Evolutionary conservation across 257 asterid species (phyloP).

Genomic region (Verbascum thapsus): DNA sequence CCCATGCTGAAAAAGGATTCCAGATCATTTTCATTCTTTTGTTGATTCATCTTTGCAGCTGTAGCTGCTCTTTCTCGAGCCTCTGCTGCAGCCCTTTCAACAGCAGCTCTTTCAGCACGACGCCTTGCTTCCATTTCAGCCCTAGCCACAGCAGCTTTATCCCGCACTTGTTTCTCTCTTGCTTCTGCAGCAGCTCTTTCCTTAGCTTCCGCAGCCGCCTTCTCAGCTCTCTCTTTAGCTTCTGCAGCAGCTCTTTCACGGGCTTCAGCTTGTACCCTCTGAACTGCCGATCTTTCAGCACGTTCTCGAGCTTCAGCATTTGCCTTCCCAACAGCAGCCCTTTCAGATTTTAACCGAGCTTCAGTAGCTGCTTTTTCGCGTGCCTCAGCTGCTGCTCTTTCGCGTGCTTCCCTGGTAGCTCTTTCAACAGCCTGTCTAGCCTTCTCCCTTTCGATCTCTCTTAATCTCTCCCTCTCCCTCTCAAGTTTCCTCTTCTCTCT

Average conservation of each 20-base stretch:
- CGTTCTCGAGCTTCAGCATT: constrained; percentile 82
- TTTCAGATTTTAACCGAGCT: constrained; percentile 70
- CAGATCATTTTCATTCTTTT: constrained; percentile 75
- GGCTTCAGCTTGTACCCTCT: constrained; percentile 92
- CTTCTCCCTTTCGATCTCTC: constrained; percentile 74
- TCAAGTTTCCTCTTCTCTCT: constrained; percentile 78
- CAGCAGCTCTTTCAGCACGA: constrained; percentile 94
- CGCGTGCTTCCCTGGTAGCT: constrained; percentile 97
- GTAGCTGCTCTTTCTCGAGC: constrained; percentile 68
- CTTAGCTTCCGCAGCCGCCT: constrained; percentile 83
- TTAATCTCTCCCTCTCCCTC: constrained; percentile 68
- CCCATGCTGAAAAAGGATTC: constrained; percentile 88
- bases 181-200: too few species aligned
- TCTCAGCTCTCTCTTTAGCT: constrained; percentile 86
- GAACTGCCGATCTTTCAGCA: constrained; percentile 93
- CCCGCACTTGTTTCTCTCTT: constrained; percentile 68
- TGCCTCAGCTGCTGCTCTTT: constrained; percentile 82
- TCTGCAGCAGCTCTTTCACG: constrained; percentile 98
- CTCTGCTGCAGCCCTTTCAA: constrained; percentile 57
- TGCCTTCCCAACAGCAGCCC: constrained; percentile 76
- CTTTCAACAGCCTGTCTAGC: constrained; percentile 90
- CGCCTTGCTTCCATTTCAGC: constrained; percentile 92
- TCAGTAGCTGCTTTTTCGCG: constrained; percentile 69
- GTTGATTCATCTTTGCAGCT: constrained; percentile 76
- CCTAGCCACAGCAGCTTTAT: constrained; percentile 85